phyloP scores from a whole-genome alignment of 1,284 basidiomycete species.

The Rhodotorula sp. region DNA sequence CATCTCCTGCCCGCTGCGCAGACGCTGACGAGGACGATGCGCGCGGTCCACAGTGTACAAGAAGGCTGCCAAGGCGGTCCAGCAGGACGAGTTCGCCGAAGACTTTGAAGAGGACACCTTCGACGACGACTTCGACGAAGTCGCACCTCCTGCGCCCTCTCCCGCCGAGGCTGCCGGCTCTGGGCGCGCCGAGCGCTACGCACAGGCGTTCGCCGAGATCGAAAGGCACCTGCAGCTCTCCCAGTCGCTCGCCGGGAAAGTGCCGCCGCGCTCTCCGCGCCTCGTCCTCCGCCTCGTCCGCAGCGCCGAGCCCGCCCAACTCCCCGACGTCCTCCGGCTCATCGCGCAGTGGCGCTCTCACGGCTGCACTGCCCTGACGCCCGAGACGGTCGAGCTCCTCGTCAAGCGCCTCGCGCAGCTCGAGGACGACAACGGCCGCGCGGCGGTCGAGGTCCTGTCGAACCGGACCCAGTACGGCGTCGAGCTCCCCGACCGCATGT shows the following conservation, averaged over 20 bases:
- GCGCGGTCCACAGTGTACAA: neutral
- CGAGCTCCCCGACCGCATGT: conserved; percentile 4
- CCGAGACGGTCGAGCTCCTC: neutral
- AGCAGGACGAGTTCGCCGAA: neutral
- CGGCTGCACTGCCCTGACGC: neutral
- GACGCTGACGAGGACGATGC: neutral
- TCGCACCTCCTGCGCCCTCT: neutral
- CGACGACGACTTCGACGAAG: conserved; percentile 23
- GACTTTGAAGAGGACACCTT: conserved; percentile 9
- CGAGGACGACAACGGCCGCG: neutral
- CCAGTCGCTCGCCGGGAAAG: neutral
- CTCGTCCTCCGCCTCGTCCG: conserved; percentile 3
- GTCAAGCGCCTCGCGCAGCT: neutral
- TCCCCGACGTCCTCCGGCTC: conserved; percentile 1
- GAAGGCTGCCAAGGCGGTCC: neutral
- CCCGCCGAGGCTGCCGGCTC: neutral
- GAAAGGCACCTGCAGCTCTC: neutral
- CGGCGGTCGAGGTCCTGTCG: conserved; percentile 7
- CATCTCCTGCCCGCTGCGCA: too few relatives aligned
- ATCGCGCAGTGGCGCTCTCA: conserved; percentile 3
- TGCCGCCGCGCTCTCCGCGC: neutral
- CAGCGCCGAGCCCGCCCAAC: neutral
- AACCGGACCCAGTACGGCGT: conserved; percentile 16
- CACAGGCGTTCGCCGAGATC: neutral
- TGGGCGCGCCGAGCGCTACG: neutral